phyloP scores from a whole-genome alignment of 2,329 filamentous ascomycete species.

The Thielaviopsis populi region DNA sequence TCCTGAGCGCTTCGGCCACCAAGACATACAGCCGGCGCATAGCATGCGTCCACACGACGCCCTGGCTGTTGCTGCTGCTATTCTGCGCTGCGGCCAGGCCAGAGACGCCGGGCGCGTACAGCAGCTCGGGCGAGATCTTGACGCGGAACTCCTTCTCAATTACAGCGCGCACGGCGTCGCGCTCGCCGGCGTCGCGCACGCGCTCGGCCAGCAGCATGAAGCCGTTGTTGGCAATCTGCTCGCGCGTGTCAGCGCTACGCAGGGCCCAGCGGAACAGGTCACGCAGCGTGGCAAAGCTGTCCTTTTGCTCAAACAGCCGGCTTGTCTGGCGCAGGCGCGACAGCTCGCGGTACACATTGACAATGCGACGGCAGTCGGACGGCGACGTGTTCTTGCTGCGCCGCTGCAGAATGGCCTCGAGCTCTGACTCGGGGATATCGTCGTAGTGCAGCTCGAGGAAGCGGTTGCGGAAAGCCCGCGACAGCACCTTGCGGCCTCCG shows the following conservation, averaged over 20 bases:
- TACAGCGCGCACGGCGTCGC: constrained; percentile 65
- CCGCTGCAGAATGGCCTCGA: constrained; percentile 80
- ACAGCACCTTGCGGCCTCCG: constrained; percentile 83
- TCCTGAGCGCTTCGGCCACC: constrained; percentile 69
- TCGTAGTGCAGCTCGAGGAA: constrained; percentile 97
- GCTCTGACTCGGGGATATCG: constrained; percentile 88
- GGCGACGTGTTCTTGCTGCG: constrained; percentile 75
- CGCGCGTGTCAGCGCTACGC: constrained; percentile 66
- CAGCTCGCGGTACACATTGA: constrained; percentile 84
- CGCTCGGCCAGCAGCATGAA: constrained; percentile 94
- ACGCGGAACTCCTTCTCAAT: constrained; percentile 88
- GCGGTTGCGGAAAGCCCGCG: constrained; percentile 86
- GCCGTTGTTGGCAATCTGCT: constrained; percentile 80
- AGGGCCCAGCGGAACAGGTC: constrained; percentile 94
- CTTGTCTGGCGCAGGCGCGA: constrained; percentile 80
- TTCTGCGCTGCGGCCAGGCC: constrained; percentile 30
- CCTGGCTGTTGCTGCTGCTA: constrained; percentile 39
- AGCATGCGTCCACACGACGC: constrained; percentile 84
- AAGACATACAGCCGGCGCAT: constrained; percentile 87
- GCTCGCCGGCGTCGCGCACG: constrained; percentile 80
- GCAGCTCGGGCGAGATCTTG: constrained; percentile 52
- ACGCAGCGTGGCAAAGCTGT: constrained; percentile 88
- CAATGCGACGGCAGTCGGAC: constrained; percentile 81
- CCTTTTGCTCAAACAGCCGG: constrained; percentile 89
- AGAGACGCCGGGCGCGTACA: constrained; percentile 49